A percentile compares a stretch with the other conserved stretches of the same genome.
Conservation (phyloP, 176 grass and related monocot genomes). For the Ananas comosus region DNA sequence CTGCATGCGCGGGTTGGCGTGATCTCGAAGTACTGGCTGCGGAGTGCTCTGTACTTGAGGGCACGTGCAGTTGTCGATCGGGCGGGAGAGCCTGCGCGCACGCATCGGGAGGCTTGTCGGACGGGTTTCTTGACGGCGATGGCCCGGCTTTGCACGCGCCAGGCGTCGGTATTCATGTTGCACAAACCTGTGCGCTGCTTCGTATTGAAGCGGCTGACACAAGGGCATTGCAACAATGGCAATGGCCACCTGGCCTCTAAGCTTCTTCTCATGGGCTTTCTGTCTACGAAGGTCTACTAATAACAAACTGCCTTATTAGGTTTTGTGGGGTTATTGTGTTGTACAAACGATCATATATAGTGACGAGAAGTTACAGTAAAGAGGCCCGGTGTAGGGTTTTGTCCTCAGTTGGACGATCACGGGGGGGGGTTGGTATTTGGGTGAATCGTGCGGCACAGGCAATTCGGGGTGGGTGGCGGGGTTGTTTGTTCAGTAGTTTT, state of each 20-base stretch:
- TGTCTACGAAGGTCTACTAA: not conserved
- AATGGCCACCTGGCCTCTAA: not conserved
- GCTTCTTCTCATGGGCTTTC: not conserved
- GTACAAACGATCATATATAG: not conserved
- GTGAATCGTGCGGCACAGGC: not conserved
- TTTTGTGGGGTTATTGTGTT: not conserved
- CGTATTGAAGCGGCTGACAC: not conserved
- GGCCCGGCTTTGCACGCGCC: constrained; percentile 23
- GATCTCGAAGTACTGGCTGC: constrained; percentile 18
- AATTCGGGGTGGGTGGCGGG: not conserved
- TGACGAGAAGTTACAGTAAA: not conserved
- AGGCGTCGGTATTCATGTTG: not conserved
- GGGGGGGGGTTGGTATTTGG: not conserved
- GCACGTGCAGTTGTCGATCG: constrained; percentile 10
- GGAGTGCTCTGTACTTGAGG: constrained; percentile 7
- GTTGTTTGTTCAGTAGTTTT: not conserved
- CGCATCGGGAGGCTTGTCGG: not conserved
- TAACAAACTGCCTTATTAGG: not conserved
- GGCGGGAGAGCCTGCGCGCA: constrained; percentile 24
- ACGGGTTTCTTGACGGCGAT: constrained; percentile 2
- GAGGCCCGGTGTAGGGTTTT: not conserved
- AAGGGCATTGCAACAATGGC: constrained; percentile 3
- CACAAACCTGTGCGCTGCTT: constrained; percentile 5
- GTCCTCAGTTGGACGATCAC: constrained; percentile 2
- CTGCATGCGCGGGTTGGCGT: too few species aligned